Evolutionary conservation across 768 basidiomycete species (phyloP).

Genomic region (Strobilomyces confusus): DNA sequence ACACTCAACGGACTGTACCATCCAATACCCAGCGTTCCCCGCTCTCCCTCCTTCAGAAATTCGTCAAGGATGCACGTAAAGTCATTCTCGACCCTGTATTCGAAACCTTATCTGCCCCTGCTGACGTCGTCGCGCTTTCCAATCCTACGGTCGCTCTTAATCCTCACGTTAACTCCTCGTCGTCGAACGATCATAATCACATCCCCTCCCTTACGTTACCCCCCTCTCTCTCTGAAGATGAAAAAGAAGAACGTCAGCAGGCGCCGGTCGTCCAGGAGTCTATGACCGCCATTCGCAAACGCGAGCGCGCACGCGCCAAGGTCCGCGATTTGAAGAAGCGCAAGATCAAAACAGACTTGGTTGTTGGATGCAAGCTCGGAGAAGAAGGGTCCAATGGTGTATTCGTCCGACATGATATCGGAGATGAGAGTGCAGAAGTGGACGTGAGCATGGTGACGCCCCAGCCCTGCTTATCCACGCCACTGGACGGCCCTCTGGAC

Average conservation of each 20-base stretch:
- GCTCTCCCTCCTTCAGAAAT: conserved; percentile 52
- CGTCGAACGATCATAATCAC: conserved; percentile 21
- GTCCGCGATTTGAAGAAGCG: conserved; percentile 55
- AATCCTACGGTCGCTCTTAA: conserved; percentile 30
- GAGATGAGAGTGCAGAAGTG: conserved; percentile 59
- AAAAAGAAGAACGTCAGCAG: conserved; percentile 17
- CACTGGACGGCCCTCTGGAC: conserved; percentile 9
- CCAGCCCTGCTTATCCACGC: conserved; percentile 22
- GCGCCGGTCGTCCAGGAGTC: conserved; percentile 17
- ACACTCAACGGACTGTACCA: conserved; percentile 38
- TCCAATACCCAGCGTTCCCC: conserved; percentile 38
- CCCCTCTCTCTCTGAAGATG: conserved; percentile 34
- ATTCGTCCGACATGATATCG: conserved; percentile 52
- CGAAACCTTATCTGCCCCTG: conserved; percentile 16
- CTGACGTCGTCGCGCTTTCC: conserved; percentile 15
- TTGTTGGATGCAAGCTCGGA: conserved; percentile 30
- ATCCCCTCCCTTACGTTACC: conserved; percentile 18
- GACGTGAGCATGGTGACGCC: conserved; percentile 43
- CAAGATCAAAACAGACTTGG: conserved; percentile 35
- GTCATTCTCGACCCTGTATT: conserved; percentile 48
- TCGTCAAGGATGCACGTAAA: conserved; percentile 51
- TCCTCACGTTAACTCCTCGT: conserved; percentile 20
- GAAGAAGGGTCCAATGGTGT: conserved; percentile 38
- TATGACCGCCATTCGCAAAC: conserved; percentile 20
- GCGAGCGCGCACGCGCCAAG: conserved; percentile 47